Conservation (phyloP, 1,284 basidiomycete genomes). For the Neotropicomus parvogracilis region DNA sequence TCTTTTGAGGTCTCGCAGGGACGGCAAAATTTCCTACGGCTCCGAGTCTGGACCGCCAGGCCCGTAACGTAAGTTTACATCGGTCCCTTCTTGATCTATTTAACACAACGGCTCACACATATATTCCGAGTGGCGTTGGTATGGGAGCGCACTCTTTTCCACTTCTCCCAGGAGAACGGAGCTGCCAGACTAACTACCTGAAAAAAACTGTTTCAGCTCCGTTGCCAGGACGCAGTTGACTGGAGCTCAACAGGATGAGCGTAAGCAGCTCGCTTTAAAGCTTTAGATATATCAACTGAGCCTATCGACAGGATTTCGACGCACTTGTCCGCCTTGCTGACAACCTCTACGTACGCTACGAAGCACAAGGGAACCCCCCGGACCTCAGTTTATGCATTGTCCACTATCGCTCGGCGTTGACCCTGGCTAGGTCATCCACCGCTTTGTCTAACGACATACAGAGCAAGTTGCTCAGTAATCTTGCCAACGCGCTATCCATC, state of each 20-base stretch:
- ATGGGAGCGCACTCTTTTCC: constrained; percentile 5
- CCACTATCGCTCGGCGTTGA: constrained; percentile 27
- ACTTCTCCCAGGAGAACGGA: constrained; percentile 1
- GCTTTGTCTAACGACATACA: constrained; percentile 17
- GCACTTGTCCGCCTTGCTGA: constrained; percentile 29
- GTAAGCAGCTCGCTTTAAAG: constrained; percentile 10
- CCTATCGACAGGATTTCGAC: constrained; percentile 21
- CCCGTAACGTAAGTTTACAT: constrained; percentile 16
- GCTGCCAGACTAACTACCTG: background rate
- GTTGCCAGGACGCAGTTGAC: background rate
- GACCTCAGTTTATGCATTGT: constrained; percentile 30
- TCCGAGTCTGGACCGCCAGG: constrained; percentile 3
- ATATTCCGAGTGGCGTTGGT: constrained; percentile 12
- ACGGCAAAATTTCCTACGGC: constrained; percentile 3
- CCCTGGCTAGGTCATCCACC: constrained; percentile 19
- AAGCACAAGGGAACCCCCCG: constrained; percentile 16
- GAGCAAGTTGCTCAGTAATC: constrained; percentile 30
- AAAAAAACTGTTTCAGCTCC: background rate
- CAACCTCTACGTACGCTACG: constrained; percentile 23
- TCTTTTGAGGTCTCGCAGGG: constrained; percentile 1
- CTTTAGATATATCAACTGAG: background rate
- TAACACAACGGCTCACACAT: constrained; percentile 13
- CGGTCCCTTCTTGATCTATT: constrained; percentile 6
- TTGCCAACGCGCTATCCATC: constrained; percentile 31
- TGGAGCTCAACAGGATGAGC: constrained; percentile 15